Conservation (phyloP, 2,329 filamentous ascomycete genomes). For the Endoconidiophora polonica region DNA sequence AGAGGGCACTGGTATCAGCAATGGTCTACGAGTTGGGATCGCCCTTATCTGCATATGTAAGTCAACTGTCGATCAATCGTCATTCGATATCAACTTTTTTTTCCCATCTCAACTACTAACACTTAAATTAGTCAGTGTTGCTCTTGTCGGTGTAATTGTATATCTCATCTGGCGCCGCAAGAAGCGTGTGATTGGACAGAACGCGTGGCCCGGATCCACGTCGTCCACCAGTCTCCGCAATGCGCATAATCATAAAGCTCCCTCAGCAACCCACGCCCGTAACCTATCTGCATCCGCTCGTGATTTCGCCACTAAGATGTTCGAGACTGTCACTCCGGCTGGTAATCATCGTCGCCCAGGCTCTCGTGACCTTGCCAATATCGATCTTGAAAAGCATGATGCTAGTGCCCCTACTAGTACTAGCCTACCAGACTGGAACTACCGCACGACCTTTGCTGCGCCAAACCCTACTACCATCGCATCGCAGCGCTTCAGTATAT, state of each 20-base stretch:
- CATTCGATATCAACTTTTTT: background rate
- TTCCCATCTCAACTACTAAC: background rate
- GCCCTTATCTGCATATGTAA: slow-evolving; percentile 3
- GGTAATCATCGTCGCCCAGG: too few relatives aligned
- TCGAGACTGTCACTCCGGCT: background rate
- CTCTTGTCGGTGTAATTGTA: background rate
- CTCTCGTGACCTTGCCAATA: background rate
- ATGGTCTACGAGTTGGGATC: slow-evolving; percentile 3
- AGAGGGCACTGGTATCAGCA: background rate
- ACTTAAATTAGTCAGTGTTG: background rate
- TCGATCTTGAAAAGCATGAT: slow-evolving; percentile 8
- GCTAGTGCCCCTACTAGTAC: background rate
- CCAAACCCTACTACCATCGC: background rate
- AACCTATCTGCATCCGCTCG: background rate
- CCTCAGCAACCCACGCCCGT: too few relatives aligned
- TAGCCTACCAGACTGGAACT: slow-evolving; percentile 5
- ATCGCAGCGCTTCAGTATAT: background rate
- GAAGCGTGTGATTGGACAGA: background rate
- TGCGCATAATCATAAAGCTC: background rate
- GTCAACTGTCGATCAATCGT: background rate
- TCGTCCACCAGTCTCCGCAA: background rate
- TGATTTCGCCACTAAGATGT: background rate
- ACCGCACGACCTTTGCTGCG: slow-evolving; percentile 10
- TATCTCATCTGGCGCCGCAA: slow-evolving; percentile 2
- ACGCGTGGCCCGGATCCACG: too few relatives aligned